Base-by-base conservation (phyloP, 2,329 filamentous ascomycete species). In the Aspergillus vadensis region DNA sequence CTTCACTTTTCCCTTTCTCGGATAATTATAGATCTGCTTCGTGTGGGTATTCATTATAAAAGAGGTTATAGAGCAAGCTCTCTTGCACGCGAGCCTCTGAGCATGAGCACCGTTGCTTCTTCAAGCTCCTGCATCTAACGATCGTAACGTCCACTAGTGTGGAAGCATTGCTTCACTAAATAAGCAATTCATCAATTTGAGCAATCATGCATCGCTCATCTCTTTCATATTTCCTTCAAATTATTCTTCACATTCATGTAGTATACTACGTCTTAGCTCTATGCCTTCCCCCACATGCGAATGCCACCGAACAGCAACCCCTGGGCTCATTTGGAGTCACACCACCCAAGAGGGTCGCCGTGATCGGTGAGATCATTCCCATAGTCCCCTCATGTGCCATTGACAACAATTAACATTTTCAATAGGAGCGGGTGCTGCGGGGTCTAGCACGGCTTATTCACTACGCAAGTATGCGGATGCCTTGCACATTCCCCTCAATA, bases 381-480 rank as follows among this genome's bases (percentile, higher is more conserved):
- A 14, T 36, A 5, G 25, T 32, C 39, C n/a, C 17, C 25, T 44
- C 15, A 12, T 21, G 12, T 41, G 65, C 32, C 21, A 25, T 9
- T 14, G 38, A 19, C 9, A 4, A 23, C 17, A 19, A 14, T 15
- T n/a, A 19, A 36, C 44, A 52, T 65, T 65, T 43, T 68, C 57
- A 21, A 38, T 64, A 96, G 94, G 95, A 63, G 94, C 94, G 67
- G 95, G 95, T 50, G 89, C 95, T 47, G 94, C 87, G 30, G 95
- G 95, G 30, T 87, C 95, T 4, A 96, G 93, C 2, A 82, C 92
- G 2, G 93, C 95, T 0, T 97, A 95, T 76, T 87, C 94, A 70
- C 81, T 99, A 50, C 83, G 84, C 41, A 86, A 89, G 70, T 93
- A 88, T 74, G 89, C 91, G 21, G 77, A 85, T 4, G 77, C 85